These are phyloP conservation scores for Schoenoplectus tabernaemontani DNA, from an alignment of 202 grass and related monocot species.

Conservation along the genomic window DNA sequence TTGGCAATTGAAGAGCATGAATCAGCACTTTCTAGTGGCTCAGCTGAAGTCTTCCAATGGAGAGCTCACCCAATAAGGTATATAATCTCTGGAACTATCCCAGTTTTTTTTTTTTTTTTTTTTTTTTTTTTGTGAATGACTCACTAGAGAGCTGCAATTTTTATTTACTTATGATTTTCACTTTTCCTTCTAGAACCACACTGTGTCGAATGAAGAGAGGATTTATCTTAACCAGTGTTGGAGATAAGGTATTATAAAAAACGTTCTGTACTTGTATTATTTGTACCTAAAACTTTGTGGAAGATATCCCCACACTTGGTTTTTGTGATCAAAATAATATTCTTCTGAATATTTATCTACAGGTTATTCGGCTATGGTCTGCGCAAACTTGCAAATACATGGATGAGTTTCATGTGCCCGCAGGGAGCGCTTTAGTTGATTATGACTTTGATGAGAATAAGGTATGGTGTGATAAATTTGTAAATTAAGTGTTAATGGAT, in stretches of 20 bases:
- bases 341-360: not conserved
- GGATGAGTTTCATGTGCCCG: constrained; percentile 63
- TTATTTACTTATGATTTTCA: not conserved
- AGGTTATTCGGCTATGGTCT: constrained; percentile 83
- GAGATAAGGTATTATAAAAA: constrained; percentile 53
- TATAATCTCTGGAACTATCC: not conserved
- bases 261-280: not conserved
- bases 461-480: constrained; percentile 30
- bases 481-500: not conserved
- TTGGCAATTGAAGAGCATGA: constrained; percentile 64
- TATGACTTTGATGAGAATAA: constrained; percentile 99
- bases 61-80: constrained; percentile 58
- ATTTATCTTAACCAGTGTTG: constrained; percentile 62
- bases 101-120: too few relatives aligned
- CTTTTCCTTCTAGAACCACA: constrained; percentile 43
- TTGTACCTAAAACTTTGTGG: not conserved
- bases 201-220: constrained; percentile 85
- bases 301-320: not conserved
- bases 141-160: not conserved
- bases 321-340: constrained; percentile 2
- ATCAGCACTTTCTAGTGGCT: constrained; percentile 35
- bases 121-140: not conserved
- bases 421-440: constrained; percentile 45
- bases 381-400: constrained; percentile 74
- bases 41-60: constrained; percentile 62